Evolutionary conservation across 768 basidiomycete genomes (phyloP), one percentile per base, ranked within the genome.

Genomic region (Tylopilus plumbeoviolaceoides): DNA sequence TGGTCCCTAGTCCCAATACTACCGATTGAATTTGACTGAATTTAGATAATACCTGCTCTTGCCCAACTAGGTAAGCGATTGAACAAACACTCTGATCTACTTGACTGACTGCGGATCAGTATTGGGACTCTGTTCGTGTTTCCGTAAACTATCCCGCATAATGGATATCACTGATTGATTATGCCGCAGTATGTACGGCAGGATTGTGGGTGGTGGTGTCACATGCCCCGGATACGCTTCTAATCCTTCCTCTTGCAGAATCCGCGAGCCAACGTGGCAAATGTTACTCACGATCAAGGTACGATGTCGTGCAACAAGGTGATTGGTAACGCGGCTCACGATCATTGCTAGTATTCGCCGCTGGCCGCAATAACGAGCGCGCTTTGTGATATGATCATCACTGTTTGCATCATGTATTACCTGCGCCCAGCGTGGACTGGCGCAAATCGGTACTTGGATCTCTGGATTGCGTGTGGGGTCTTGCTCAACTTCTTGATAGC

Each of bases 301-400:
- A 40, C 9, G 14, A 21, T 18, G 12, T 25, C 11, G 11, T 18
- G n/a, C 14, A 9, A 9, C 11, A 12, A 15, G 3, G 33, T 9
- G n/a, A 5, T 14, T 20, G 12, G 25, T 43, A 21, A 15, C 33
- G 7, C 12, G 21, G 17, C 31, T 50, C 15, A 46, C 21, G 9
- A 42, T 14, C 3, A 8, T 4, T 14, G 5, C 15, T 38, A 66
- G 64, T 54, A 25, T 38, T 7, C 30, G 31, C 44, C 56, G 21
- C 9, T 56, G 21, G 36, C 48, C 7, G 48, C 55, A 15, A 2
- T 65, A 18, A 42, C 59, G 10, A 57, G 60, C n/a, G 56, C 65
- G 18, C 1, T 55, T 18, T 67, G 65, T 25, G 63, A 64, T 48
- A 44, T 41, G 14, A 5, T 51, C 44, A 65, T 67, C 49, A 65